Conservation (phyloP, 441 rosid genomes). For the Adansonia grandidieri region DNA sequence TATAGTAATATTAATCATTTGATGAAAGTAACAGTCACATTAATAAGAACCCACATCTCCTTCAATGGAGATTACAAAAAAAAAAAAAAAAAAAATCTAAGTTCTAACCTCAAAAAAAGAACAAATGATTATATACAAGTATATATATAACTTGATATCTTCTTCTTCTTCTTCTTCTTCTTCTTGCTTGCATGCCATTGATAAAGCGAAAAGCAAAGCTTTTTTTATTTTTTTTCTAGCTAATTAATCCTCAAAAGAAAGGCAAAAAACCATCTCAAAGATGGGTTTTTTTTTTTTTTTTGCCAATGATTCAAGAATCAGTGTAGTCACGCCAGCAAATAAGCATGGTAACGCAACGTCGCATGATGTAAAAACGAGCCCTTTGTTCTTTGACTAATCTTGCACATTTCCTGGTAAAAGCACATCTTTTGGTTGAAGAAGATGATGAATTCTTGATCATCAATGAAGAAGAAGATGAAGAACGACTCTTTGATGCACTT, state of each 20-base stretch:
- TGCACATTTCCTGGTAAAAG: slow-evolving; percentile 79
- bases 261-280: slow-evolving; percentile 33
- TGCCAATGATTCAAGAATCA: slow-evolving; percentile 50
- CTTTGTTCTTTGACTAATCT: slow-evolving; percentile 80
- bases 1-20: slow-evolving; percentile 26
- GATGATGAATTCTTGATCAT: slow-evolving; percentile 33
- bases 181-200: slow-evolving; percentile 36
- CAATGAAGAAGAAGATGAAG: slow-evolving; percentile 38
- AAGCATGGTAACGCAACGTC: slow-evolving; percentile 85
- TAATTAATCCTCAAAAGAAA: slow-evolving; percentile 7
- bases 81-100: background rate
- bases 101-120: slow-evolving; percentile 18
- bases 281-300: background rate
- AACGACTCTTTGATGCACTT: slow-evolving; percentile 41
- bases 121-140: slow-evolving; percentile 41
- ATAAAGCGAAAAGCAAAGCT: slow-evolving; percentile 23
- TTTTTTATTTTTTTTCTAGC: background rate
- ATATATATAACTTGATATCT: slow-evolving; percentile 18
- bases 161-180: slow-evolving; percentile 15
- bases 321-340: slow-evolving; percentile 87
- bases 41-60: slow-evolving; percentile 36
- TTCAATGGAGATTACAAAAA: slow-evolving; percentile 21
- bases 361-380: slow-evolving; percentile 86
- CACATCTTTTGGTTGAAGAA: slow-evolving; percentile 48
- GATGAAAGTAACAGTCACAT: slow-evolving; percentile 36